Base-by-base conservation (phyloP, 805 yeast species). In the Wickerhamomyces strasburgensis region DNA sequence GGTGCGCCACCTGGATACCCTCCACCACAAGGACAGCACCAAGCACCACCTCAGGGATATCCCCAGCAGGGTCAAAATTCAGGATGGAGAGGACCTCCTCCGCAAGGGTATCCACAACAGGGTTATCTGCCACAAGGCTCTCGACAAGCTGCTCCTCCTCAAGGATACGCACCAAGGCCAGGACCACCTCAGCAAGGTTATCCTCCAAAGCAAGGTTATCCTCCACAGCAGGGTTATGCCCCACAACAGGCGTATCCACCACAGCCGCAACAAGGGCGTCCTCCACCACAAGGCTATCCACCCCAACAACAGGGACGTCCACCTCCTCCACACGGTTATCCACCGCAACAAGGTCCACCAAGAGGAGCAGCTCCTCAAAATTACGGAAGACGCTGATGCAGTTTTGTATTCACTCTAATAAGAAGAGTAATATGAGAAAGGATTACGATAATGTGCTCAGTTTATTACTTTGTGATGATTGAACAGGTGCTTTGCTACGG, bases 121-220 rank as follows among this genome's bases (percentile, higher is more conserved):
- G 37, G 31, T 14, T 17, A 26, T 19, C 43, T 34, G 27, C 30
- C 30, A 14, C 35, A 31, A 14, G 18, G 38, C 7, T 15, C n/a
- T 7, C 31, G 18, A n/a, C 33, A 25, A 13, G 35, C 33, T 2
- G 29, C 31, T 24, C 35, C 35, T 1, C 30, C 34, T 18, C 29
- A 23, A 25, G 16, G 18, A 10, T 27, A 23, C 16, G 18, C 19
- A 9, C 37, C 23, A 28, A 13, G 25, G 6, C 26, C 31, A 6
- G 36, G 14, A 19, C 18, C 11, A 18, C 30, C 16, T 11, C 39
- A n/a, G 25, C 40, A 33, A 19, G 29, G 34, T 7, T 14, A 18
- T 11, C 37, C 30, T 18, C 30, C n/a, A n/a, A n/a, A n/a, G n/a
- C n/a, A 26, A 27, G 35, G 41, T 14, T 14, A 5, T n/a, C 35